Evolutionary conservation across 306 rosid genomes (phyloP), one percentile per base, ranked within the genome.

Genomic region (Pterocarpus macrocarpus): DNA sequence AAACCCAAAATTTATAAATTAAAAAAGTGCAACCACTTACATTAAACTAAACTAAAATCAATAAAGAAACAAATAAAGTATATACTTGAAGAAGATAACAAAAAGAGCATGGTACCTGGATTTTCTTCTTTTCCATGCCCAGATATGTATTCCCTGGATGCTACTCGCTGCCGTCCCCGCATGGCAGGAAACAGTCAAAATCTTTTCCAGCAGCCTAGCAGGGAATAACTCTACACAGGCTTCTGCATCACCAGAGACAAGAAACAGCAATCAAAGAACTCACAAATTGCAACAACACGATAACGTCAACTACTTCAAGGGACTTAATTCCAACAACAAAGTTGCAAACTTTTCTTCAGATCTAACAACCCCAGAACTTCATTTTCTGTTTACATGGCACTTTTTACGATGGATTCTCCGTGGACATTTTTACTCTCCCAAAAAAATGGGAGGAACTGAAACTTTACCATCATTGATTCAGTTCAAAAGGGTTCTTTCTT

Each of bases 151-250:
- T 93, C 97, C 81, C 64, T 91, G 34, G 90, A 83, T 43, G 79
- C 62, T 53, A 72, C 91, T 66, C 97, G 93, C 78, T 88, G 89
- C 71, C 97, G 82, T 73, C 97, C 97, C 61, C 97, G 82, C 97
- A 93, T 91, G 41, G 87, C 83, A n/a, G n/a, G 71, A 76, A 88
- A 41, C 73, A 64, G 50, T 59, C 34, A 17, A 87, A 67, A 47
- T 79, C 89, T 69, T 87, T 59, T 77, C 81, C 80, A 52, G 12
- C 16, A 85, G 74, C 3, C 47, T 78, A 8, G 59, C 75, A 78
- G 15, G 56, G 65, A 50, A 59, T 50, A 45, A 15, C 56, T 69
- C 68, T 4, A 80, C 28, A 38, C 81, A 39, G 67, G 38, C 83
- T 87, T 74, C 86, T 78, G 44, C 83, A 71, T 28, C 71, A 39